Evolutionary conservation across 2,329 filamentous ascomycete genomes (phyloP), one percentile per base, ranked within the genome.

Genomic region (Aspergillus udagawae): DNA sequence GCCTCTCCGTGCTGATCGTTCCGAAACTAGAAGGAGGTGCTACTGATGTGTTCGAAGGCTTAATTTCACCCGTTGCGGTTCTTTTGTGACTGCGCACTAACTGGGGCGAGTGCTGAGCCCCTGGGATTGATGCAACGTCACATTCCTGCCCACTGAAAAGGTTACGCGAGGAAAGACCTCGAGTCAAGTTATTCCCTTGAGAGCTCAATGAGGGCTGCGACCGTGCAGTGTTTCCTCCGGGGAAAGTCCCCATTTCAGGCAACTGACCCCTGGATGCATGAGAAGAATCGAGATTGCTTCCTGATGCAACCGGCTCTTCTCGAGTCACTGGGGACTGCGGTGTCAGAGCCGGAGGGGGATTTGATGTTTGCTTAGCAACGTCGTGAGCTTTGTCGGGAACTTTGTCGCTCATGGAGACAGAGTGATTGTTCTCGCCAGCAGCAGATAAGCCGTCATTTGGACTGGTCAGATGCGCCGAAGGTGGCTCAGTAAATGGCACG

Each of bases 21-120:
- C 56, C 80, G 7, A 75, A 74, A 27, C 25, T 50, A 20, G 53
- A 60, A 25, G 53, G 60, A 25, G 60, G 50, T 49, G 52, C 53
- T 42, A 57, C 54, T n/a, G 51, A 35, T 10, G 60, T 42, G 27
- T 65, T 59, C 41, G 62, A 61, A 62, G 79, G 73, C 75, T 92
- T 95, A 56, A 92, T 80, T 51, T 84, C 79, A 45, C 90, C 91
- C 68, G 89, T 88, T 35, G 90, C 89, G 66, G 85, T 93, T 63
- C 91, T 83, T 76, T 95, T 95, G 60, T 85, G 84, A 20, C 83
- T 80, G 10, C 63, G 62, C 29, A 58, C 60, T 52, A 65, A 52
- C 35, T 58, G 60, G 8, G 63, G 52, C 9, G 60, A 57, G 53
- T 60, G 63, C 4, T 51, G 32, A 10, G 58, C 53, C 47, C 20